These are phyloP conservation scores for Endothia cerciana DNA, from an alignment of 2,329 filamentous ascomycete genomes.

Conservation along the genomic window DNA sequence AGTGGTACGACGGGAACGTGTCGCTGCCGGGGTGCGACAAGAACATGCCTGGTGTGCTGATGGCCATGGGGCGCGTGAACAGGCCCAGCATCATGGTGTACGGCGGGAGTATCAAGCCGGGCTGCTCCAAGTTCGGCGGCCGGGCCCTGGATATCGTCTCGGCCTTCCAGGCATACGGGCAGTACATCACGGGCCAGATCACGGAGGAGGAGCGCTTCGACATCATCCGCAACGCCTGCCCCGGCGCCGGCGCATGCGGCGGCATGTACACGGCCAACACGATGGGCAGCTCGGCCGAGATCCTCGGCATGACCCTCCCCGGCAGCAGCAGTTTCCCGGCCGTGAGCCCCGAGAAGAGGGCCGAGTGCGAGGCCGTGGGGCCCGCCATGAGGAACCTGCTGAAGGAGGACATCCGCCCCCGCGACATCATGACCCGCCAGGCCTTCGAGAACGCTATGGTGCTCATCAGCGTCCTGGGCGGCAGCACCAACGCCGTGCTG, in stretches of 20 bases:
- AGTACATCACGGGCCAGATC: conserved; percentile 91
- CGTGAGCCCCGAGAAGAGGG: conserved; percentile 70
- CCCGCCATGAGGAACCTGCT: conserved; percentile 75
- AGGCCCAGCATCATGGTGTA: conserved; percentile 97
- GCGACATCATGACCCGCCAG: conserved; percentile 77
- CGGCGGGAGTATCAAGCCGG: conserved; percentile 90
- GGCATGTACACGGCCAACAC: conserved; percentile 85
- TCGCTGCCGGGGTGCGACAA: conserved; percentile 98
- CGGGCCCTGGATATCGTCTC: conserved; percentile 90
- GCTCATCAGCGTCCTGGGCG: conserved; percentile 79
- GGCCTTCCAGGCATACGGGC: conserved; percentile 96
- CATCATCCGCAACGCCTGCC: conserved; percentile 90
- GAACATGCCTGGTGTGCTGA: conserved; percentile 95
- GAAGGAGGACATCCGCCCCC: conserved; percentile 75
- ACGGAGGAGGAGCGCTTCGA: conserved; percentile 90
- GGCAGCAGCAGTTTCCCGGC: conserved; percentile 81
- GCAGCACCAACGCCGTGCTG: conserved; percentile 84
- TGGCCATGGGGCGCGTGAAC: conserved; percentile 95
- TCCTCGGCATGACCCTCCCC: conserved; percentile 78
- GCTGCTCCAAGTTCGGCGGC: conserved; percentile 73
- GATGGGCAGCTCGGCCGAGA: conserved; percentile 75
- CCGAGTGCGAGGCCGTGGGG: conserved; percentile 74
- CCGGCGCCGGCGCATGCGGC: conserved; percentile 80
- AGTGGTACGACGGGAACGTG: conserved; percentile 98
- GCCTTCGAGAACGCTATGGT: conserved; percentile 88